Base-by-base conservation (phyloP, 768 basidiomycete species). In the Imleria badia region DNA sequence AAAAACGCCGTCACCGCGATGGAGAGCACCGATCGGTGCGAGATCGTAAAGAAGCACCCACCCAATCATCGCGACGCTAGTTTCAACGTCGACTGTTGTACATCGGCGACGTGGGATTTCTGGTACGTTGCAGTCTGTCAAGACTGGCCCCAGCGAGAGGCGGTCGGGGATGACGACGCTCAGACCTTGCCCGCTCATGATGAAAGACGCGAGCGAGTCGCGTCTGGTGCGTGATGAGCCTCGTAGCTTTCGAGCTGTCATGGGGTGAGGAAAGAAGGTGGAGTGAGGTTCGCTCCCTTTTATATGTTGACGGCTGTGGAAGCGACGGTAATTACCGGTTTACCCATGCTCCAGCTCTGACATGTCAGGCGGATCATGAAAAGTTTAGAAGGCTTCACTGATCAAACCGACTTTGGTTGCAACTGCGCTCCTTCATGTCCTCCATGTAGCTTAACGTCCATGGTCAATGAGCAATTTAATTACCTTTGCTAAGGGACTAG, bases 171-270 rank as follows among this genome's bases (percentile, higher is more conserved):
- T 53, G 60, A 59, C 51, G 48, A 63, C 13, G 23, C 56, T 61
- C 67, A 66, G 60, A 64, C 62, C 51, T 66, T 26, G 20, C 66
- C 64, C 57, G 56, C 66, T 68, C 66, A 55, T 48, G 52, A 67
- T 36, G 35, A 55, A 42, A 54, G 58, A 61, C 29, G 15, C 50
- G 46, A 49, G 29, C 43, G 23, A 38, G 20, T 26, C 51, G 29
- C 30, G 29, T 56, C 60, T 45, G 35, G 62, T 62, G 36, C 47
- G 62, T 54, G 44, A 48, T 50, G 62, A 62, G 58, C 54, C 26
- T 55, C 48, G 55, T 49, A 40, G 51, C 58, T 35, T 61, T 64
- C 48, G 60, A 53, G 50, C 53, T 60, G 60, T 54, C 52, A 33
- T 57, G 44, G 51, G 33, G 19, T 54, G 45, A 38, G 3, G 33